Conservation (phyloP, 768 basidiomycete genomes). For the Pholiota microspora region DNA sequence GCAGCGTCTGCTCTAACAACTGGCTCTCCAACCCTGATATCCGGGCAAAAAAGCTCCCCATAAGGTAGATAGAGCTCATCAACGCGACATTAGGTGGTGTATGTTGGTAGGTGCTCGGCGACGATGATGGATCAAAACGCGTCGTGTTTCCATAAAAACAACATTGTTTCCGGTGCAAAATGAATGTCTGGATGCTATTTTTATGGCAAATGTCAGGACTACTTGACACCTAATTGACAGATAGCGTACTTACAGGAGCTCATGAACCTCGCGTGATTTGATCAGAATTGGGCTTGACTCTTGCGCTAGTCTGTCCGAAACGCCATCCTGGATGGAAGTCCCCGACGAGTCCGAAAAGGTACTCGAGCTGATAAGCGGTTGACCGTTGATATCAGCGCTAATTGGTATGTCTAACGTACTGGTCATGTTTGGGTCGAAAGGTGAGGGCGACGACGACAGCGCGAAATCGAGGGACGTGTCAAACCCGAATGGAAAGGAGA, state of each 20-base stretch:
- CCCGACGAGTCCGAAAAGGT: constrained; percentile 17
- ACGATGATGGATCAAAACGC: constrained; percentile 36
- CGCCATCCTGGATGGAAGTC: constrained; percentile 12
- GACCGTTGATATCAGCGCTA: background rate
- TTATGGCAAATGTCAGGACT: background rate
- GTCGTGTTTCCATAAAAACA: constrained; percentile 51
- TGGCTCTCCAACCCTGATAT: constrained; percentile 43
- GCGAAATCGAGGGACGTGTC: background rate
- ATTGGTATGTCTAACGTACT: background rate
- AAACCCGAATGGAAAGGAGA: background rate
- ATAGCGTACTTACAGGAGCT: constrained; percentile 17
- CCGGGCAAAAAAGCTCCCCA: constrained; percentile 54
- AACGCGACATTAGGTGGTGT: constrained; percentile 52
- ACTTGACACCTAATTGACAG: background rate
- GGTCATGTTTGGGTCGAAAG: constrained; percentile 2
- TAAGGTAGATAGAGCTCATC: constrained; percentile 58
- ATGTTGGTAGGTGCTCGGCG: constrained; percentile 19
- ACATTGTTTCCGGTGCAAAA: constrained; percentile 57
- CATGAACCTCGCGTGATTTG: constrained; percentile 16
- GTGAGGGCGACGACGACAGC: background rate
- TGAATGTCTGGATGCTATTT: constrained; percentile 51
- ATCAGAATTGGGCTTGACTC: constrained; percentile 12
- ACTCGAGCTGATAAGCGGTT: background rate
- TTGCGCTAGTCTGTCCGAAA: constrained; percentile 11
- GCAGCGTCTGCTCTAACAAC: constrained; percentile 47